Evolutionary conservation across 1,139 yeast genomes (phyloP), one percentile per base, ranked within the genome.

Genomic region (Yamadazyma buinensis): DNA sequence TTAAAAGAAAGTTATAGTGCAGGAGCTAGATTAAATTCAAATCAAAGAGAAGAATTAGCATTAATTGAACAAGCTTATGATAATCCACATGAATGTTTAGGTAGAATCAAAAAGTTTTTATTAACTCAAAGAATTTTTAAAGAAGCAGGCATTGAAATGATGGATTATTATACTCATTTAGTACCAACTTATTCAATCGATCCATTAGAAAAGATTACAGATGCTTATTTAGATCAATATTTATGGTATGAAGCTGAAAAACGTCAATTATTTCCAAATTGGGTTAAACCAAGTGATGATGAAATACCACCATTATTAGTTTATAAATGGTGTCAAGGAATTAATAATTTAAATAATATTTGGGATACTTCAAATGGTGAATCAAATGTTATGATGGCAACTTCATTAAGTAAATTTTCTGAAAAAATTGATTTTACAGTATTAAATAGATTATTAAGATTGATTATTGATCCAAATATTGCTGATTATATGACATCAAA

Each of bases 401-500:
- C 95, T 0, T 67, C 78, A 0, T 60, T 94, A 40, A 70, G 70
- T 42, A 82, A 83, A 44, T 55, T 92, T 44, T 72, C 92, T 0
- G 97, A 90, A 40, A 88, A 87, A 49, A 77, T 88, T 29, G 98
- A 94, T 51, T 76, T 92, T 40, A 88, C 97, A 0, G 63, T 94
- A 35, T 65, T 94, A 40, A 92, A 92, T 54, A 73, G 96, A 40
- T 63, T 92, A 29, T 62, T 94, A 35, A 67, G 96, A 34, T 67
- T 94, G 38, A 72, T 92, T 28, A 79, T 90, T 49, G 98, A 94
- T 53, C 84, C 95, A 1, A 85, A 84, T 47, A 76, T 94, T 50
- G 98, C 98, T 4, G 97, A 92, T 55, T 94, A 94, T 54, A 83
- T 92, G 49, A 87, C 96, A 0, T 83, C 97, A 1, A 90, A 90